Percentiles rank a stretch among this genome's conserved stretches.
phyloP scores from a whole-genome alignment of 768 basidiomycete genomes.

The Trametes coccinea region DNA sequence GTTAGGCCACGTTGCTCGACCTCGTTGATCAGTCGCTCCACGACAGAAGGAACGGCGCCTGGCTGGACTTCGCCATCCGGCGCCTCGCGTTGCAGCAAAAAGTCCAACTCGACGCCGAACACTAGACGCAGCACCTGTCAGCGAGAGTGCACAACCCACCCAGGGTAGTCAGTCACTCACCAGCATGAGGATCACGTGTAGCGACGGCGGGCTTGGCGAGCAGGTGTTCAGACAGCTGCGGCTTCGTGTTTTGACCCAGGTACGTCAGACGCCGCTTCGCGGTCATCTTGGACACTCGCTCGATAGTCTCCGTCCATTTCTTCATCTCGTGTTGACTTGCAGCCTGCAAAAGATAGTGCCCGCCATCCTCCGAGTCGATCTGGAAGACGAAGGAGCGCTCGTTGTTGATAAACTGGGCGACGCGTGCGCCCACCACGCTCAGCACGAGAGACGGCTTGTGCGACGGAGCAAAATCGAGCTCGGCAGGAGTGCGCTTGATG shows the following conservation, averaged over 20 bases:
- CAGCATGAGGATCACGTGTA: conserved; percentile 73
- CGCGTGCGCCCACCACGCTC: conserved; percentile 70
- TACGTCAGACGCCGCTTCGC: conserved; percentile 82
- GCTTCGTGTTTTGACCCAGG: conserved; percentile 72
- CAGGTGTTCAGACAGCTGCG: conserved; percentile 72
- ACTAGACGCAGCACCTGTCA: conserved; percentile 24
- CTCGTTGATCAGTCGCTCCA: conserved; percentile 66
- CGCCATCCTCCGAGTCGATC: conserved; percentile 85
- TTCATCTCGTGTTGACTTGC: conserved; percentile 67
- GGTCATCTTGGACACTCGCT: conserved; percentile 66
- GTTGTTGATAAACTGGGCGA: conserved; percentile 72
- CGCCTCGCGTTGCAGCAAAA: conserved; percentile 66
- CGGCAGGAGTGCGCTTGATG: conserved; percentile 61
- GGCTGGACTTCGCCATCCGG: conserved; percentile 47
- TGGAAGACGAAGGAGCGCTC: conserved; percentile 83
- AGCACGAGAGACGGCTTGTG: conserved; percentile 76
- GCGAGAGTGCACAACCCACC: background rate
- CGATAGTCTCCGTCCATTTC: conserved; percentile 77
- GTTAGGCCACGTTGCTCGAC: conserved; percentile 74
- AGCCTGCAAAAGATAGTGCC: conserved; percentile 78
- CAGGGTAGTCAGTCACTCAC: conserved; percentile 36
- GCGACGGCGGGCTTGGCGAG: conserved; percentile 57
- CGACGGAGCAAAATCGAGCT: conserved; percentile 73
- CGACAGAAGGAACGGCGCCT: conserved; percentile 64
- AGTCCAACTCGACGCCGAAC: conserved; percentile 76